Conservation (phyloP, 768 basidiomycete genomes). For the Bullera alba region DNA sequence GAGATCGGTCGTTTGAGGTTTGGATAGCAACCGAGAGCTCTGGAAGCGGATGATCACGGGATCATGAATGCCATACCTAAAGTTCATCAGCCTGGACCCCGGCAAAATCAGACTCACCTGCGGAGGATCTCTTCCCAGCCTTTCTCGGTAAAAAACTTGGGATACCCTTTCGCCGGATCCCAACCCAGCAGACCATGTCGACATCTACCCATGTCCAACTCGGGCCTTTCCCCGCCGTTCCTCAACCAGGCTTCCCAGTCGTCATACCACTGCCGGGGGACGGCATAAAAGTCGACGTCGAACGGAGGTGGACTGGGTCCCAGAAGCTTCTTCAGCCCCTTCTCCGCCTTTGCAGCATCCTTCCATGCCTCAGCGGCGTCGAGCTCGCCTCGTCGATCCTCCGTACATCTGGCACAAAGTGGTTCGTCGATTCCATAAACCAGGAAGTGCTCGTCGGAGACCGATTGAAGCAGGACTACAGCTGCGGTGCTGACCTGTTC, state of each 20-base stretch:
- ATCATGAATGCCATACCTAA: constrained; percentile 6
- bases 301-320: constrained; percentile 3
- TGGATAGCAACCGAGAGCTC: background rate
- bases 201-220: constrained; percentile 9
- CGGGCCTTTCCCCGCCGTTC: constrained; percentile 1
- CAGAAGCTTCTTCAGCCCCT: constrained; percentile 4
- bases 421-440: constrained; percentile 1
- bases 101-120: constrained; percentile 6
- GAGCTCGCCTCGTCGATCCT: background rate
- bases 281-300: constrained; percentile 12
- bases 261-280: constrained; percentile 10
- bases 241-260: constrained; percentile 11
- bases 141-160: constrained; percentile 1
- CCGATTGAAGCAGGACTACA: constrained; percentile 13
- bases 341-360: constrained; percentile 6
- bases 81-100: background rate
- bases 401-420: constrained; percentile 6
- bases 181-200: constrained; percentile 20
- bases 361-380: constrained; percentile 1
- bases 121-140: constrained; percentile 15
- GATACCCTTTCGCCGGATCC: constrained; percentile 17
- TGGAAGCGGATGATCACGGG: constrained; percentile 6
- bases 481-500: constrained; percentile 8
- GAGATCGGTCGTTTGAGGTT: constrained; percentile 5
- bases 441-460: constrained; percentile 12